Evolutionary conservation across 441 rosid genomes (phyloP).

Genomic region (Arabidopsis lyrata): DNA sequence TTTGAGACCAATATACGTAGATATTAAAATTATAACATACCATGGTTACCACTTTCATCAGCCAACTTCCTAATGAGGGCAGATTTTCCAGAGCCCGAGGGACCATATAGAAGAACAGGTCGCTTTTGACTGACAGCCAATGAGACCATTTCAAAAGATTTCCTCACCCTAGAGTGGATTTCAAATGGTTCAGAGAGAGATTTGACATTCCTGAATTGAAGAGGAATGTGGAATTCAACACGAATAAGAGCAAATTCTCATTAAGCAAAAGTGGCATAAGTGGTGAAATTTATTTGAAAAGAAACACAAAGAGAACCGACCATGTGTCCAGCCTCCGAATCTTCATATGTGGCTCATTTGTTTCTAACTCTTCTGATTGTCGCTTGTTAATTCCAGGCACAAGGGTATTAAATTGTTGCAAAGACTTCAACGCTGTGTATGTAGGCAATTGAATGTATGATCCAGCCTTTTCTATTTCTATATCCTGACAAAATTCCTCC

Average conservation of each 20-base stretch:
- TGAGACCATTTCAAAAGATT: slow-evolving; percentile 81
- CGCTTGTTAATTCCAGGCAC: slow-evolving; percentile 50
- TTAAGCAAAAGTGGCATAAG: slow-evolving; percentile 13
- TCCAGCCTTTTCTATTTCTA: slow-evolving; percentile 80
- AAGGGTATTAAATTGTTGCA: slow-evolving; percentile 46
- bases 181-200: slow-evolving; percentile 64
- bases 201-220: slow-evolving; percentile 62
- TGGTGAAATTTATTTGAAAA: slow-evolving; percentile 27
- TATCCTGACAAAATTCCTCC: slow-evolving; percentile 90
- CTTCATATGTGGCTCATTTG: slow-evolving; percentile 55
- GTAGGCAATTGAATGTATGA: slow-evolving; percentile 57
- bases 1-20: slow-evolving; percentile 1
- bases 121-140: slow-evolving; percentile 91
- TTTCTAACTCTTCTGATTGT: slow-evolving; percentile 46
- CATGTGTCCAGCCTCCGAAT: slow-evolving; percentile 51
- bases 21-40: slow-evolving; percentile 50
- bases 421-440: slow-evolving; percentile 39
- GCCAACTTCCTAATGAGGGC: slow-evolving; percentile 86
- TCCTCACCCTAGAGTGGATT: slow-evolving; percentile 64
- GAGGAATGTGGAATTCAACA: slow-evolving; percentile 35
- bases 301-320: slow-evolving; percentile 50
- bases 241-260: slow-evolving; percentile 32
- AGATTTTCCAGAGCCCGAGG: slow-evolving; percentile 94
- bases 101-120: slow-evolving; percentile 96
- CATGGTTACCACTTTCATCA: slow-evolving; percentile 68